Conservation (phyloP, 371 early-diverging fungal genomes). For the Phascolomyces articulosus region DNA sequence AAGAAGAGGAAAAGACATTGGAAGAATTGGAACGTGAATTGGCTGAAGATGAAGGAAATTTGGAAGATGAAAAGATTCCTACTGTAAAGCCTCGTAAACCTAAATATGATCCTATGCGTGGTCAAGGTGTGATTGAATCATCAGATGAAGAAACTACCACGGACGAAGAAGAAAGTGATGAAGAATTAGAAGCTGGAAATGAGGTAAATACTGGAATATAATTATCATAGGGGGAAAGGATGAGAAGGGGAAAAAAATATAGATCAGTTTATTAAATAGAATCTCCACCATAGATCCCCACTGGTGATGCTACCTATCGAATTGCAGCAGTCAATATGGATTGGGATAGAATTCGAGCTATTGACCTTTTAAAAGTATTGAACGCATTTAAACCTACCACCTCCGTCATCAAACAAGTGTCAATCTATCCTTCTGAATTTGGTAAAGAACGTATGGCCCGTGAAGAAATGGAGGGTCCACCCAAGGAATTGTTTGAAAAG, state of each 20-base stretch:
- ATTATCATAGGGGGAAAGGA: too few relatives aligned
- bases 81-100: background rate
- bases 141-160: constrained; percentile 56
- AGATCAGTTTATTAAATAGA: too few relatives aligned
- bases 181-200: constrained; percentile 52
- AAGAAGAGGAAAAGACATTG: constrained; percentile 37
- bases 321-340: constrained; percentile 96
- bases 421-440: constrained; percentile 94
- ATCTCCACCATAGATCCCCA: constrained; percentile 71
- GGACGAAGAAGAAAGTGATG: constrained; percentile 55
- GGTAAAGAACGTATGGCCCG: constrained; percentile 88
- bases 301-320: constrained; percentile 86
- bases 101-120: constrained; percentile 84
- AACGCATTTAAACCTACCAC: constrained; percentile 82
- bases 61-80: constrained; percentile 26
- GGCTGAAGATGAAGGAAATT: constrained; percentile 48
- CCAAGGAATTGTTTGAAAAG: constrained; percentile 71
- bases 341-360: constrained; percentile 92
- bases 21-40: constrained; percentile 52
- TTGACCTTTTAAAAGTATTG: constrained; percentile 89
- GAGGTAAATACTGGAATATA: constrained; percentile 61
- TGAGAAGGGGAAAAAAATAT: too few relatives aligned
- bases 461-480: constrained; percentile 83
- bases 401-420: constrained; percentile 77
- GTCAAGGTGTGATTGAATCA: constrained; percentile 75